Evolutionary conservation across 1,139 yeast species (phyloP).

Genomic region (Kluyveromyces sp.): DNA sequence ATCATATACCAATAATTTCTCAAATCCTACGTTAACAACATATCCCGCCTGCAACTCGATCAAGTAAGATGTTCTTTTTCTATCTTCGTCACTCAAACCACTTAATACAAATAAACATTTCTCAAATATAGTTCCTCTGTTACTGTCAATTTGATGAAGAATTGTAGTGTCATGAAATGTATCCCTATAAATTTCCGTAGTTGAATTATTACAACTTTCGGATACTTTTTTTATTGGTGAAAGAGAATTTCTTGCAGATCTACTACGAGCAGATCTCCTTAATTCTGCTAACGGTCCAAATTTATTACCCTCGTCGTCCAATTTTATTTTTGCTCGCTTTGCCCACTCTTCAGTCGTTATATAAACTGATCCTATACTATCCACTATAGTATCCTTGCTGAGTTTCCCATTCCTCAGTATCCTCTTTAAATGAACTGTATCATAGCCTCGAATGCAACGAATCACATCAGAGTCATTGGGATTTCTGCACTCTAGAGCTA

Average conservation of each 20-base stretch:
- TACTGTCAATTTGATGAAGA: not conserved
- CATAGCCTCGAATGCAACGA: constrained; percentile 53
- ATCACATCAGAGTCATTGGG: constrained; percentile 25
- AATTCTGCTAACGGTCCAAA: constrained; percentile 12
- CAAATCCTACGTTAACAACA: constrained; percentile 35
- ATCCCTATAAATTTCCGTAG: not conserved
- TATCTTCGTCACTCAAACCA: constrained; percentile 33
- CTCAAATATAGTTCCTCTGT: constrained; percentile 28
- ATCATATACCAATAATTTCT: constrained; percentile 12
- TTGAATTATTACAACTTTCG: not conserved
- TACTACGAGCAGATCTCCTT: constrained; percentile 21
- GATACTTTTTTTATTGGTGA: constrained; percentile 15
- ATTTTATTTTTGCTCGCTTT: constrained; percentile 20
- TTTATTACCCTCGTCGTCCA: constrained; percentile 10
- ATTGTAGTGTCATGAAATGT: constrained; percentile 3
- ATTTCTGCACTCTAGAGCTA: constrained; percentile 37
- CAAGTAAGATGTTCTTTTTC: constrained; percentile 30
- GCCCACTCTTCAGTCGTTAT: constrained; percentile 27
- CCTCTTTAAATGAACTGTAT: constrained; percentile 36
- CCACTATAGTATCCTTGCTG: constrained; percentile 12
- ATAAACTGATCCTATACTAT: constrained; percentile 20
- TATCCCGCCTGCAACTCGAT: constrained; percentile 49
- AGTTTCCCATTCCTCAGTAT: constrained; percentile 20
- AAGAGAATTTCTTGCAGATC: constrained; percentile 7
- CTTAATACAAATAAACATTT: constrained; percentile 39